Base-by-base conservation (phyloP, 2,329 filamentous ascomycete genomes). In the Epichloe sp. region DNA sequence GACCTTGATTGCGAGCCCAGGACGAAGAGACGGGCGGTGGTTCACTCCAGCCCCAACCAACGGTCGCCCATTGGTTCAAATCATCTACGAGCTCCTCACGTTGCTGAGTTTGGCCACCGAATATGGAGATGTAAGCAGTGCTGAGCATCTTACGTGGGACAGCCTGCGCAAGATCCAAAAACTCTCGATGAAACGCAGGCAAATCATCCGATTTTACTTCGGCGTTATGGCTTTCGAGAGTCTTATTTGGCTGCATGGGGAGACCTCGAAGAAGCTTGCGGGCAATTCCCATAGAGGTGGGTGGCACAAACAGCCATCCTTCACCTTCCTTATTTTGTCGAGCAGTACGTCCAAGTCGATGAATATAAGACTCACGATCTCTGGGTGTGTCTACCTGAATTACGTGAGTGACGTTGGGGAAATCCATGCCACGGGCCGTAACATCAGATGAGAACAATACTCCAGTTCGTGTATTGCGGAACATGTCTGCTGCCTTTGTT, bases 351-450 rank as follows among this genome's bases (percentile, higher is more conserved):
- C 86, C 86, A 42, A 89, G 71, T 53, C 86, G 80, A 66, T 89
- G 86, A 53, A 90, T 85, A 62, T 89, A 89, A 38, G 82, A 79
- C 62, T 88, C 84, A 31, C 80, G 75, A 54, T 79, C 76, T 4
- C 73, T 69, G 2, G 86, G 83, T 4, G 77, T 60, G 55, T 86
- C 83, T 15, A 87, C 62, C 60, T 90, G 86, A 53, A 90, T 82
- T 54, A 89, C 85, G 60, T 88, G 85, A n/a, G 83, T 85, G 21
- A 90, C 86, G 49, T 80, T 74, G 31, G 86, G 86, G 68, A 89
- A 89, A 63, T 91, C 86, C 83, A 91, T 88, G 57, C 86, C 86
- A 65, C 86, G 76, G 12, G 86, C 85, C 5, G 85, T 86, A 35
- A 91, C 86, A 65, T 91, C 86, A 2, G 86, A 87, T 2, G 86